Evolutionary conservation across 2,329 filamentous ascomycete species (phyloP), one percentile per base, ranked within the genome.

Genomic region (Cladosporium sp.): DNA sequence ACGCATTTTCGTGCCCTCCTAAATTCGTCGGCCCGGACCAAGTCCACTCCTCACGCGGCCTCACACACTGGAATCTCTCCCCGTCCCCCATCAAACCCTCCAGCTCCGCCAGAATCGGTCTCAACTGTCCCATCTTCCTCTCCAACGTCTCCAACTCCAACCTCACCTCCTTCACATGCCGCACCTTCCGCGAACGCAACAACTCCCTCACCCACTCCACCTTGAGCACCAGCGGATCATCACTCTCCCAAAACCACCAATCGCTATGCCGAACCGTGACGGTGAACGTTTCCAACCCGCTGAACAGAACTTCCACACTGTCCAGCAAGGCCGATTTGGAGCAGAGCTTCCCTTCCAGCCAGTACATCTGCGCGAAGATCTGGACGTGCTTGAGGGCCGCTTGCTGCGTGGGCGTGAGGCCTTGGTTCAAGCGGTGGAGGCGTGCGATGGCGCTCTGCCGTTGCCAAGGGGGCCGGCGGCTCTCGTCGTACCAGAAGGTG

Each of bases 111-210:
- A 72, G 70, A n/a, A 80, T 73, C 7, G 59, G 57, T 36, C 77
- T 64, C 3, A 80, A 60, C 56, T 79, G 73, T 0, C 54, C 58
- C 48, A 69, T 71, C 53, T 76, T 76, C 11, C 73, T 64, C 44
- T 71, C 66, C 6, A 79, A 50, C 2, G 72, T 74, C 61, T 80
- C 78, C 2, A 80, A 57, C 40, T 71, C 67, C 8, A 62, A 50
- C 7, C 42, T 12, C 13, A 44, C 52, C 17, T 36, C 55, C 45
- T n/a, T 45, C 19, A 13, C 41, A 51, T 7, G 55, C 42, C 29
- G 19, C 47, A 49, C 51, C 44, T 11, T 29, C 1, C 4, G 17
- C 5, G 18, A 44, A 12, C 7, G 8, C 12, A 44, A n/a, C 17
- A 44, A 15, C 7, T 15, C 18, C 4, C 17, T 15, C 15, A 44